Conservation (phyloP, 2,329 filamentous ascomycete species). For the Aspergillus sp. region DNA sequence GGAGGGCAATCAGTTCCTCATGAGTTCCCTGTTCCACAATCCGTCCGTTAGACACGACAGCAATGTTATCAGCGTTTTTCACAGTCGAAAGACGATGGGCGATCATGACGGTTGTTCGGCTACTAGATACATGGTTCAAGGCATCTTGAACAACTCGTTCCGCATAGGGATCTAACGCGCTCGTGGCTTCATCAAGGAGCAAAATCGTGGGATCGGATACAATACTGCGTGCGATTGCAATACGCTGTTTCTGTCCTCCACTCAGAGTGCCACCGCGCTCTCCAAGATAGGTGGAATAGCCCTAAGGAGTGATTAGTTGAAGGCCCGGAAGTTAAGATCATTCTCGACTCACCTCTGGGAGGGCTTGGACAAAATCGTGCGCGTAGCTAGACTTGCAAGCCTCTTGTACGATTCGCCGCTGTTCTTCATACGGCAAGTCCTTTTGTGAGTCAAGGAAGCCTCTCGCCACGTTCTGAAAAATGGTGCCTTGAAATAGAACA, state of each 20-base stretch:
- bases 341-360: conserved; percentile 53
- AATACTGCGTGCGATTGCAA: conserved; percentile 87
- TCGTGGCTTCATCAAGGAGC: conserved; percentile 92
- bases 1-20: conserved; percentile 68
- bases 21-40: conserved; percentile 93
- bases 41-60: conserved; percentile 79
- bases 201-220: conserved; percentile 90
- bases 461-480: conserved; percentile 82
- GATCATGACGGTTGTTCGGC: conserved; percentile 92
- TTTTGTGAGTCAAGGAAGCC: conserved; percentile 82
- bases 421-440: conserved; percentile 67
- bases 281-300: conserved; percentile 89
- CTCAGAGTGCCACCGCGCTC: conserved; percentile 89
- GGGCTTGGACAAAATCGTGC: conserved; percentile 79
- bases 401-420: conserved; percentile 66
- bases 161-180: conserved; percentile 87
- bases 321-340: not conserved
- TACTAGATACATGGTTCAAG: conserved; percentile 78
- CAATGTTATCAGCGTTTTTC: conserved; percentile 90
- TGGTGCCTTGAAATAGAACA: conserved; percentile 83
- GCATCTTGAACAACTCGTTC: conserved; percentile 94
- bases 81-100: conserved; percentile 95
- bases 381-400: conserved; percentile 90
- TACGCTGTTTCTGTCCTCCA: conserved; percentile 94
- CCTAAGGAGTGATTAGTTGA: conserved; percentile 49